Evolutionary conservation across 108 stramenopile species (phyloP).

Genomic region (Nitzschia sp.): DNA sequence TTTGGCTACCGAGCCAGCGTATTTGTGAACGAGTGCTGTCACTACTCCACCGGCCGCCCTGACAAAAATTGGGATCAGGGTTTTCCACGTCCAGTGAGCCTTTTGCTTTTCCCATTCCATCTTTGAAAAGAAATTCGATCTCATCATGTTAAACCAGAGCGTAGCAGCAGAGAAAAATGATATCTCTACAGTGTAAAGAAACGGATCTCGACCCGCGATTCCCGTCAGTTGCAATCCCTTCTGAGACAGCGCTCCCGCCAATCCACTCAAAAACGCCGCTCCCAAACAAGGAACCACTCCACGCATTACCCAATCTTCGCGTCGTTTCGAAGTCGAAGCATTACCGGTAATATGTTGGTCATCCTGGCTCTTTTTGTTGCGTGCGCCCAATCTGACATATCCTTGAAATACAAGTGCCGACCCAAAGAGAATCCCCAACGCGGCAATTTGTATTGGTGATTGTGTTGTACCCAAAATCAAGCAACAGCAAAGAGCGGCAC

Average conservation of each 20-base stretch:
- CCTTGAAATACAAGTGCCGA: constrained; percentile 77
- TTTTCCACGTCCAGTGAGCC: constrained; percentile 50
- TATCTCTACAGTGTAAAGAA: constrained; percentile 80
- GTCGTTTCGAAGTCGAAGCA: background rate
- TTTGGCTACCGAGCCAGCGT: constrained; percentile 78
- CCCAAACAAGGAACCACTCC: constrained; percentile 72
- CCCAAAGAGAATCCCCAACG: constrained; percentile 68
- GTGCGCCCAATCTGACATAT: constrained; percentile 15
- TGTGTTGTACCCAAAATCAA: constrained; percentile 82
- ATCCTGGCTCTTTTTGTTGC: constrained; percentile 6
- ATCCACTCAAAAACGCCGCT: constrained; percentile 78
- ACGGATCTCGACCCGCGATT: constrained; percentile 47
- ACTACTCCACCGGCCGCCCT: constrained; percentile 84
- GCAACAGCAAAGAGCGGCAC: constrained; percentile 89
- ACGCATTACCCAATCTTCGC: constrained; percentile 10
- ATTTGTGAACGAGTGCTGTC: constrained; percentile 89
- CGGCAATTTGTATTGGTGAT: constrained; percentile 72
- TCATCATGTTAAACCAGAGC: background rate
- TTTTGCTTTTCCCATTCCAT: background rate
- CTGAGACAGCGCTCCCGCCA: constrained; percentile 87
- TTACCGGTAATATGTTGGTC: constrained; percentile 1
- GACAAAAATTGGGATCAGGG: constrained; percentile 64
- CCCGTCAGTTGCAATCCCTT: constrained; percentile 72
- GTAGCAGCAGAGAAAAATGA: constrained; percentile 46
- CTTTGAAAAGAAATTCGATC: background rate